Evolutionary conservation across 306 rosid species (phyloP).

Genomic region (Sechiopsis laciniata): DNA sequence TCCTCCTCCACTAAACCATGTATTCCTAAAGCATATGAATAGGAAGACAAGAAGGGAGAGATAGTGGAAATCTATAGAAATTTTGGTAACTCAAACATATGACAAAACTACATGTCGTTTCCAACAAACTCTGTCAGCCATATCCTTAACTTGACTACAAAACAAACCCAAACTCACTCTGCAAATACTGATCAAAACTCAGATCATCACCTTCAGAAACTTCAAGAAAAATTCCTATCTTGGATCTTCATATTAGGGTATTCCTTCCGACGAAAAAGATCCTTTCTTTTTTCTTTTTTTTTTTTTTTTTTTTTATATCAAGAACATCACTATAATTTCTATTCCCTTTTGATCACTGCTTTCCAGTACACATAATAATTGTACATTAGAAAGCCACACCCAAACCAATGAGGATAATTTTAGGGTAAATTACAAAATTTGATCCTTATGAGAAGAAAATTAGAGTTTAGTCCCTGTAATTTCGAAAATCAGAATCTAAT

Average conservation of each 20-base stretch:
- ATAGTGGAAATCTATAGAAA: no score
- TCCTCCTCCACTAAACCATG: no score
- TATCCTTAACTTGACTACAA: neutral
- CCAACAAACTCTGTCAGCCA: neutral
- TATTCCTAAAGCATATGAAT: no score
- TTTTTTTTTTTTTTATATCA: no score
- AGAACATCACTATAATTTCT: conserved; percentile 12
- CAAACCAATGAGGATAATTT: neutral
- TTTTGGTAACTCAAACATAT: neutral
- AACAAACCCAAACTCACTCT: neutral
- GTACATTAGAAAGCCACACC: neutral
- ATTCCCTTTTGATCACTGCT: conserved; percentile 5
- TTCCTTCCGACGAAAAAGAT: no score
- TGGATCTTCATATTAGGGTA: conserved; percentile 45
- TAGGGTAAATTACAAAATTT: no score
- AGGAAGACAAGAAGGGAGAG: no score
- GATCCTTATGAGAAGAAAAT: no score
- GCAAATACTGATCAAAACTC: neutral
- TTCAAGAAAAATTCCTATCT: conserved; percentile 36
- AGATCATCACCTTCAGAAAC: neutral
- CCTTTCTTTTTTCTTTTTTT: conserved; percentile 39
- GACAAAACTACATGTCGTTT: conserved; percentile 8
- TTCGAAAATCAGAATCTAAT: no score
- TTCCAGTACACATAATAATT: conserved; percentile 7
- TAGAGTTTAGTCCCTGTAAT: no score